Evolutionary conservation across 495 filamentous ascomycete species (phyloP), one percentile per base, ranked within the genome.

Genomic region (Beverwykella pulmonaria): DNA sequence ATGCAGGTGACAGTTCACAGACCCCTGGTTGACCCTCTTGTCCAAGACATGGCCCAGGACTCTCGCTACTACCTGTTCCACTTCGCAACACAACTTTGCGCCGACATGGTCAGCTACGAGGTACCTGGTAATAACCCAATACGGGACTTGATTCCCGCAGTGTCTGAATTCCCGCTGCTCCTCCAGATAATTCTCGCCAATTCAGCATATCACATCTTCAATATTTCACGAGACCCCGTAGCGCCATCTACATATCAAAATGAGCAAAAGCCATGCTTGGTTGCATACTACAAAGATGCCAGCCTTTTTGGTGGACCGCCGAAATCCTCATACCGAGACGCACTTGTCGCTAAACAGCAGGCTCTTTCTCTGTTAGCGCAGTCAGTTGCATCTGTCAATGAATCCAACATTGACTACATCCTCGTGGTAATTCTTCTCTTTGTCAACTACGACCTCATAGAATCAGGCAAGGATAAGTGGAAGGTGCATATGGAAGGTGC

Each of bases 401-500:
- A 56, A 25, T 56, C 32, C 26, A 69, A 65, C 52, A 50, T 66
- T 44, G 67, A 70, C 29, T 15, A 66, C 1, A 46, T 70, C 20
- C 34, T 70, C n/a, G 62, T 49, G 6, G 46, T 49, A 0, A 63
- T 70, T 19, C 50, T 70, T 8, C 58, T 70, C 2, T 70, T 70
- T 41, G 57, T 70, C 50, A 66, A 70, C 25, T 70, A 66, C 25
- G 67, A 65, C 10, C 52, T 70, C 9, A 62, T 70, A n/a, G 67
- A 70, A 34, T 70, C 67, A 9, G 67, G 67, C 9, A 61, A 47
- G 50, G 67, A 70, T 20, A 65, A 66, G n/a, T 70, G 67, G 67
- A 70, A 52, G 36, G 41, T 62, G 1, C 67, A 70, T 54, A 61
- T 66, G 58, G 57, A 70, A 25, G 67, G 67, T 6, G 67, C 67